Evolutionary conservation across 2,329 filamentous ascomycete genomes (phyloP), one percentile per base, ranked within the genome.

Genomic region (Pseudogymnoascus sp.): DNA sequence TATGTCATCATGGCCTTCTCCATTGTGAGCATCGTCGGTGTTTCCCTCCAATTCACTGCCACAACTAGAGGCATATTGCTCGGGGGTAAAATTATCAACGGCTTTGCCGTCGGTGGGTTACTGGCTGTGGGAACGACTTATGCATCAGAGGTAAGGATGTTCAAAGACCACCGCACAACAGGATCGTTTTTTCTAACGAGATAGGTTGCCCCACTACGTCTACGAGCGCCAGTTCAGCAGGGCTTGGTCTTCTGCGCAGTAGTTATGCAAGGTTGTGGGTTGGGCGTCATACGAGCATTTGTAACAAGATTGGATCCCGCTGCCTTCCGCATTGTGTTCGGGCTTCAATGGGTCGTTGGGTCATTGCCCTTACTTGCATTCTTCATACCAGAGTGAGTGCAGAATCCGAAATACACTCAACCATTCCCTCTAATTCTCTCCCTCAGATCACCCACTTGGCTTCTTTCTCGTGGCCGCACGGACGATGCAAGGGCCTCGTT

Each of bases 61-160:
- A 64, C 56, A 12, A 63, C 62, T 21, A 53, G 66, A 53, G 67
- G 62, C 8, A 40, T 64, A 14, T 56, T 68, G 4, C 56, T 68
- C 1, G 66, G 25, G 6, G 67, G 67, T 3, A 68, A 68, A 38
- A 68, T 68, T 63, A 59, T 68, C 23, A 68, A 66, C 53, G 64
- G 67, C 31, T 60, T 68, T 61, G 67, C 64, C 1, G 63, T 68
- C n/a, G 67, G 66, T 10, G 62, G 56, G 25, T 46, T 66, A 14
- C 60, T 68, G 25, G 63, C 67, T 25, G 65, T 65, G 11, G 63
- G 61, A 5, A 66, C 66, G 5, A 59, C 63, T 16, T 67, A 60
- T 34, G 64, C 65, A 14, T 67, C 66, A 3, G 67, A 68, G 62
- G 67, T 68, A 65, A 25, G 62, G 21, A 60, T 61, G 21, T 60